Evolutionary conservation across 805 yeast species (phyloP), one percentile per base, ranked within the genome.

Genomic region (Yarrowia bubula): DNA sequence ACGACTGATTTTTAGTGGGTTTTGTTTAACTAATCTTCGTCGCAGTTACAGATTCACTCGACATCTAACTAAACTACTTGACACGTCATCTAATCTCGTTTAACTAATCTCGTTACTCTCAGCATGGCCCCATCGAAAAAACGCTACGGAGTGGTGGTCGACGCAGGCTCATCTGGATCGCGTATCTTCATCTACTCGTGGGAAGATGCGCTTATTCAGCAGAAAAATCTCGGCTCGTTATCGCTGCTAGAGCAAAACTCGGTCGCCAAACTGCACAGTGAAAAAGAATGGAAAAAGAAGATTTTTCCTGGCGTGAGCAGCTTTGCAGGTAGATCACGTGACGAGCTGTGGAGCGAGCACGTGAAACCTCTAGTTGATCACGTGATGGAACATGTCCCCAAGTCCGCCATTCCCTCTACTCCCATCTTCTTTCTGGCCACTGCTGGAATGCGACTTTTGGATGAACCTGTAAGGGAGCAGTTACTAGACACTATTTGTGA

Each of bases 401-500:
- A 73, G 35, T 81, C 81, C 0, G 79, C 83, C 64, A 84, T 85
- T 69, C 67, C 74, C 1, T 83, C 83, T 4, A 93, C 98, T 0
- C 98, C 99, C 0, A 82, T 95, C 0, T 95, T 86, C 70, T 84
- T 95, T n/a, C 84, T 90, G 69, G 96, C 98, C 3, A 95, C 99
- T 0, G 99, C 99, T 5, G 99, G 99, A 1, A 91, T 95, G 96
- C 82, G 99, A 68, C 77, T 95, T 46, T 73, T 93, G 50, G 84
- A 88, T 0, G 78, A 79, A 38, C 74, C 76, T 15, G 82, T 83
- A 55, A 86, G 86, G 67, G 71, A 78, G 8, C 77, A 73, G 41
- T 80, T 95, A 2, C 75, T 93, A 47, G 69, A 76, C 10, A 81
- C 83, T 62, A 83, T 91, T 0, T 93, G 98, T 74, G 65, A 74